Evolutionary conservation across 371 early-diverging fungal genomes (phyloP), one percentile per base, ranked within the genome.

Genomic region (Gilbertella persicaria): DNA sequence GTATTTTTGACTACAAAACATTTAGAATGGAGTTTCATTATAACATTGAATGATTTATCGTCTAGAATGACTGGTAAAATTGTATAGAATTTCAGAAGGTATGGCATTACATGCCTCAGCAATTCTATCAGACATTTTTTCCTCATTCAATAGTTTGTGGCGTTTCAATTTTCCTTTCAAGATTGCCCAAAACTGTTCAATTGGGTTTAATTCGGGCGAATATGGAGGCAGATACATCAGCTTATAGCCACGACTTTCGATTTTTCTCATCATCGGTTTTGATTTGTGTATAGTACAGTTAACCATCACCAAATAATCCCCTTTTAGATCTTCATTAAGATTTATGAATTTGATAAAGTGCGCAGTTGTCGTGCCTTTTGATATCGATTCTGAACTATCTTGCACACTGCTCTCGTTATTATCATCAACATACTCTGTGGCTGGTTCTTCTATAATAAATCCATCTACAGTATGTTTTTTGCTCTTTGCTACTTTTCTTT

Each of bases 181-280:
- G n/a, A n/a, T n/a, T n/a, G n/a, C n/a, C n/a, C 36, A 59, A 29
- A 52, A 53, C 49, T 48, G 41, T 35, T 53, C 59, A 48, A 59
- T 59, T 29, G 44, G 52, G 30, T 58, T 58, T 33, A 52, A 40
- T 47, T 58, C 47, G 35, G 58, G 52, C 33, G 52, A 58, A 46
- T 58, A 58, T 20, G 48, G 42, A 30, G 62, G 43, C 49, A 55
- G 53, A 53, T 47, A 53, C 17, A 57, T 57, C 45, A 57, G 43
- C 45, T 37, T 57, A 57, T 57, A 57, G 35, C 48, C 60, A 28
- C 30, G n/a, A n/a, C n/a, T n/a, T n/a, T n/a, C n/a, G n/a, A n/a
- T n/a, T n/a, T n/a, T n/a, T n/a, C n/a, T n/a, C 8, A 53, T 48
- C 53, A 58, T 58, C 45, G 25, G 52, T 39, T 46, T 36, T 45